Base-by-base conservation (phyloP, 2,329 filamentous ascomycete species). In the Fusarium keratoplasticum region DNA sequence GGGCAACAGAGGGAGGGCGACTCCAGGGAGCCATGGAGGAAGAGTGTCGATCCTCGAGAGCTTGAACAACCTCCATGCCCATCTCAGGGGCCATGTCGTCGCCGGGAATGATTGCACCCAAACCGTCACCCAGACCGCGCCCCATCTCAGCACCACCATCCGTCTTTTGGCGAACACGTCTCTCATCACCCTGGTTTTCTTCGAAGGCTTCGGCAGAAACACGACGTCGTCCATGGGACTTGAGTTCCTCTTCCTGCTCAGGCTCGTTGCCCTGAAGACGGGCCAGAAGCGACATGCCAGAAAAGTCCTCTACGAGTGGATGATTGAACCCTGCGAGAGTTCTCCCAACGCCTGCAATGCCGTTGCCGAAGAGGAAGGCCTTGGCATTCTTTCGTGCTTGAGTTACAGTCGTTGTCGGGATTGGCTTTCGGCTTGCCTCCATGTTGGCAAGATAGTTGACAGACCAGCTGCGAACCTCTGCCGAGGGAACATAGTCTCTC, bases 1-100 rank as follows among this genome's bases (percentile, higher is more conserved):
- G 87, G 1, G 86, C 79, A 4, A 81, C 78, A 0, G 87, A 89
- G 4, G 82, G 83, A 13, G 78, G 71, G 4, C 86, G 86, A 70
- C 87, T 88, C 88, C 88, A 89, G 6, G 88, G 88, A 78, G 87
- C 82, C 65, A 87, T 80, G 18, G 85, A 86, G 3, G 86, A 88
- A 1, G 86, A 88, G 54, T 89, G 88, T 62, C 92, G 89, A 67
- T 97, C 93, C 6, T 90, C 89, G 62, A 96, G 87, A 9, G 89
- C 88, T 1, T 89, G 87, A 1, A 86, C 89, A 1, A 89, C 92
- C 47, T 94, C 90, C 82, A 94, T 90, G 22, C 92, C 93, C 27
- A 94, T 82, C 80, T 97, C 95, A 22, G 92, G 82, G 57, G 84
- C 80, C 1, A 82, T 80, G 20, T 86, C 82, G 22, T 86, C 81